These are phyloP conservation scores for Trametes polyzona DNA, from an alignment of 1,284 basidiomycete species.

Conservation along the genomic window DNA sequence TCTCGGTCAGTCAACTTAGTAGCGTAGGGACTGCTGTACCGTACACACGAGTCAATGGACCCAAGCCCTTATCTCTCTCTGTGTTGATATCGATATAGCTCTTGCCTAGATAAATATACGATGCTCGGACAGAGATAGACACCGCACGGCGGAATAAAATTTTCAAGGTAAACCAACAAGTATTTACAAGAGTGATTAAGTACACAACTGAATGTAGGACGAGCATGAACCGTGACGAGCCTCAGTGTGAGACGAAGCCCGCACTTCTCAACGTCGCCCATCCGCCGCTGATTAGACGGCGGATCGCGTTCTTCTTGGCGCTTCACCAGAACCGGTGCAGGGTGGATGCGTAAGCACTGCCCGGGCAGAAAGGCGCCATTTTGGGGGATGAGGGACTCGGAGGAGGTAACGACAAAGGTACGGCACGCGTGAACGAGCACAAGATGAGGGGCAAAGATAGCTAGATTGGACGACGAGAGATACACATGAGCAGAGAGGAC, in stretches of 20 bases:
- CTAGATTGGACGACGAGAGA: neutral
- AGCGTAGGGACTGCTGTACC: too few species aligned
- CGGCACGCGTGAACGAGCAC: neutral
- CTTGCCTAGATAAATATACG: too few species aligned
- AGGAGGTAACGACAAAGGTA: neutral
- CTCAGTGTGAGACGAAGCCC: conserved; percentile 24
- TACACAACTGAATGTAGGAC: conserved; percentile 33
- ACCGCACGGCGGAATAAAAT: too few species aligned
- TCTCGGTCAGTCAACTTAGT: too few species aligned
- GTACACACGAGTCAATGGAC: too few species aligned
- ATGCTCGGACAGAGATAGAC: too few species aligned
- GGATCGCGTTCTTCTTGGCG: conserved; percentile 31
- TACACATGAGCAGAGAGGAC: neutral
- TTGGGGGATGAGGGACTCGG: neutral
- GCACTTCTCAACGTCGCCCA: conserved; percentile 33
- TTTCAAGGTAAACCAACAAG: too few species aligned
- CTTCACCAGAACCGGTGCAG: conserved; percentile 40
- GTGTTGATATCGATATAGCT: too few species aligned
- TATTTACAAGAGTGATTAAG: neutral
- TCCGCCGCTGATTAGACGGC: conserved; percentile 35
- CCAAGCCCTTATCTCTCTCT: too few species aligned
- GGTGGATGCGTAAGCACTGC: conserved; percentile 37
- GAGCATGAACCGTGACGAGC: conserved; percentile 30
- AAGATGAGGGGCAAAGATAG: neutral
- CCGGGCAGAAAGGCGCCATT: conserved; percentile 39